A percentile compares a stretch with the other conserved stretches of the same genome.
Conservation (phyloP, 2,329 filamentous ascomycete species). For the Cadophora gregata region DNA sequence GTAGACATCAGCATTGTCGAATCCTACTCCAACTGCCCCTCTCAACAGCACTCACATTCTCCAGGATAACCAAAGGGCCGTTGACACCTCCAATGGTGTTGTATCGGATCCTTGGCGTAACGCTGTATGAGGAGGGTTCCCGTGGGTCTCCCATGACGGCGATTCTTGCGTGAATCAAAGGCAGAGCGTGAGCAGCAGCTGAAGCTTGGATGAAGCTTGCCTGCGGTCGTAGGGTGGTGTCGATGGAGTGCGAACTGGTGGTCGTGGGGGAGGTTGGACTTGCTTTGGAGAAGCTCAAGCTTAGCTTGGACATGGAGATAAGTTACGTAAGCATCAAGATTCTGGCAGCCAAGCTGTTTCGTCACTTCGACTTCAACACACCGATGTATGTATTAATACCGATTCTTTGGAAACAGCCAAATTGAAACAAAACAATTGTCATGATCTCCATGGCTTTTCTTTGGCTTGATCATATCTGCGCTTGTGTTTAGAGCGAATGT, state of each 20-base stretch:
- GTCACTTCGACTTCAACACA: background rate
- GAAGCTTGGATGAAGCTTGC: constrained; percentile 26
- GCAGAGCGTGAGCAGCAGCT: constrained; percentile 14
- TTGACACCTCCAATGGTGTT: constrained; percentile 99
- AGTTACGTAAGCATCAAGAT: constrained; percentile 19
- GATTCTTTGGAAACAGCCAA: too few relatives aligned
- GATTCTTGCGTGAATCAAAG: constrained; percentile 11
- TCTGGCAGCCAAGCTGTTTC: constrained; percentile 13
- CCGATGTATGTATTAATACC: background rate
- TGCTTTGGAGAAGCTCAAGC: constrained; percentile 27
- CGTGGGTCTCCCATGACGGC: constrained; percentile 45
- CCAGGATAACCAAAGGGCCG: constrained; percentile 94
- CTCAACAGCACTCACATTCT: constrained; percentile 71
- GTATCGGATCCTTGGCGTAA: constrained; percentile 83
- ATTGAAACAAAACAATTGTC: too few relatives aligned
- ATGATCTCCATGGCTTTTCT: too few relatives aligned
- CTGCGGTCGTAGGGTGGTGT: constrained; percentile 21
- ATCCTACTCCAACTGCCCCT: background rate
- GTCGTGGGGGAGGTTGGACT: constrained; percentile 28
- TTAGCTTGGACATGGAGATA: constrained; percentile 28
- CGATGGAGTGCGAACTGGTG: constrained; percentile 17
- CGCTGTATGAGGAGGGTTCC: constrained; percentile 47
- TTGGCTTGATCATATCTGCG: too few relatives aligned
- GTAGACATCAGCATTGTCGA: constrained; percentile 35
- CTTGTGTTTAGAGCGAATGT: too few relatives aligned